These are phyloP conservation scores for Phyllachora maydis DNA, from an alignment of 2,329 filamentous ascomycete species.

Conservation along the genomic window DNA sequence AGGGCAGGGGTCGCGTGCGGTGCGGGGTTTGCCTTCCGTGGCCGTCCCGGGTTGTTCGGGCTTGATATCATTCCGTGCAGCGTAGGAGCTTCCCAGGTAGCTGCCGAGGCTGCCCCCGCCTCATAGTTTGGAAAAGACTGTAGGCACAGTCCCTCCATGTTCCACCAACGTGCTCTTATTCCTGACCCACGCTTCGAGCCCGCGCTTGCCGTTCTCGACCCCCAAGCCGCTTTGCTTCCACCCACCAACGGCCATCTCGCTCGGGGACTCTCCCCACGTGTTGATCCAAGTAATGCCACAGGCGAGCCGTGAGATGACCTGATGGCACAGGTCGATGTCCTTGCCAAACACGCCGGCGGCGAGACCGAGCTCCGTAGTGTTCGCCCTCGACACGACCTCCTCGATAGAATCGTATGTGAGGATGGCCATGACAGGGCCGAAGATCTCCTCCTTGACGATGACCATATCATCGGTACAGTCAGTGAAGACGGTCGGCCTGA, in stretches of 20 bases:
- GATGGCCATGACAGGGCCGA: constrained; percentile 72
- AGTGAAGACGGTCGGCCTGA: constrained; percentile 67
- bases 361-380: constrained; percentile 56
- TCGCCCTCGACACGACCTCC: constrained; percentile 52
- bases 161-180: constrained; percentile 83
- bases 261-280: constrained; percentile 80
- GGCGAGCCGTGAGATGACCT: constrained; percentile 48
- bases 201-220: constrained; percentile 66
- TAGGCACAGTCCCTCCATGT: constrained; percentile 49
- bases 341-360: constrained; percentile 70
- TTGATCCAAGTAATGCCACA: constrained; percentile 87
- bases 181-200: constrained; percentile 62
- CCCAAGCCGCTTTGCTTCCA: constrained; percentile 85
- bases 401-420: constrained; percentile 51
- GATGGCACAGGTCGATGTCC: constrained; percentile 54
- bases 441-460: constrained; percentile 68
- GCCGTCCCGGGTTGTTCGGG: no score
- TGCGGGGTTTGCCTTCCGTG: no score
- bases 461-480: constrained; percentile 69
- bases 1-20: no score
- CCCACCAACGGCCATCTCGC: constrained; percentile 81
- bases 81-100: no score
- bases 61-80: no score
- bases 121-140: constrained; percentile 53
- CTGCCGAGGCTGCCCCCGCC: no score